Evolutionary conservation across 2,329 filamentous ascomycete species (phyloP).

Genomic region (Stachybotrys chlorohalonatus): DNA sequence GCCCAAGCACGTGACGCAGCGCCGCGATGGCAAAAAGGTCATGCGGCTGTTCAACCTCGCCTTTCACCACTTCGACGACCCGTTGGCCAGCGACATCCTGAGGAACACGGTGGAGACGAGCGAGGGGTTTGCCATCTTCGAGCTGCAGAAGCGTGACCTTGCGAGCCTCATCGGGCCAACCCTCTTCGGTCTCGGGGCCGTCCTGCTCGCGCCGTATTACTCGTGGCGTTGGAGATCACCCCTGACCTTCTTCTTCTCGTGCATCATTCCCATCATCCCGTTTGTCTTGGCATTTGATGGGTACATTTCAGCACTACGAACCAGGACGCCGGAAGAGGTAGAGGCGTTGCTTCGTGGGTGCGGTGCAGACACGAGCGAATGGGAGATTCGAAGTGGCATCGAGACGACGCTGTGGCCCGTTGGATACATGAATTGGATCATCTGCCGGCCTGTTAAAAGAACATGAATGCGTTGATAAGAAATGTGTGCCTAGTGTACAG

Average conservation of each 20-base stretch:
- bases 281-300: conserved; percentile 63
- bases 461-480: neutral
- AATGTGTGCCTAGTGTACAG: neutral
- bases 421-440: conserved; percentile 42
- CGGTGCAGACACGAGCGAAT: conserved; percentile 31
- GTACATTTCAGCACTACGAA: conserved; percentile 56
- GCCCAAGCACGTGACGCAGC: conserved; percentile 37
- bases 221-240: conserved; percentile 43
- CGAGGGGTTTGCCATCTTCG: conserved; percentile 63
- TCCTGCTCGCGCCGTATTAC: conserved; percentile 43
- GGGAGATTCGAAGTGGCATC: conserved; percentile 39
- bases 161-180: conserved; percentile 44
- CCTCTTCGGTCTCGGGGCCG: conserved; percentile 40
- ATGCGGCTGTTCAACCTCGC: conserved; percentile 65
- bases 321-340: conserved; percentile 58
- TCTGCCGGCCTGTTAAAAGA: conserved; percentile 29
- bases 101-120: conserved; percentile 55
- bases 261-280: conserved; percentile 56
- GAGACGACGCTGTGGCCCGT: conserved; percentile 40
- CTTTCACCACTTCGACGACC: conserved; percentile 70
- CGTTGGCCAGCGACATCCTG: conserved; percentile 50
- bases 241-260: conserved; percentile 55
- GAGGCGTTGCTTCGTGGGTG: conserved; percentile 46
- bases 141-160: conserved; percentile 59
- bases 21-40: conserved; percentile 35